phyloP scores from a whole-genome alignment of 129 eudicot species.

The Pseudognaphalium luteoalbum region DNA sequence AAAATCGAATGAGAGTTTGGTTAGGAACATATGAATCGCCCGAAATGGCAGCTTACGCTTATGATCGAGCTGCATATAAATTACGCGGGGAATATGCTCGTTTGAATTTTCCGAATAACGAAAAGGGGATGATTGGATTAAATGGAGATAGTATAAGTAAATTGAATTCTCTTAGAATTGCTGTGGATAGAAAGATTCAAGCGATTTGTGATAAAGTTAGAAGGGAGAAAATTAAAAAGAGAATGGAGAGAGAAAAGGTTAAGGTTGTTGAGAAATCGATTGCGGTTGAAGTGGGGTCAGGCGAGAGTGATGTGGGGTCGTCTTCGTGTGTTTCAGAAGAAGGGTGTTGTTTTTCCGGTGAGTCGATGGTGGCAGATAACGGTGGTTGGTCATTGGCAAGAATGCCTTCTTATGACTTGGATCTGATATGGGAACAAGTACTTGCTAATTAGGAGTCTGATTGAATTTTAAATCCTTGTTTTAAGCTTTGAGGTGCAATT shows the following conservation, averaged over 20 bases:
- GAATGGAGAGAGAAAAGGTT: conserved; percentile 20
- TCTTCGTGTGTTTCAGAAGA: conserved; percentile 55
- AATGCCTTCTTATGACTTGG: conserved; percentile 77
- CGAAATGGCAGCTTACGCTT: conserved; percentile 93
- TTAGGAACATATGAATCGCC: conserved; percentile 90
- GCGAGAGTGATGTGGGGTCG: conserved; percentile 33
- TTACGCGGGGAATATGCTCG: conserved; percentile 89
- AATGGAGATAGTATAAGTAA: conserved; percentile 49
- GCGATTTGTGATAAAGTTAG: conserved; percentile 73
- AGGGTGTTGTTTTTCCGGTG: conserved; percentile 41
- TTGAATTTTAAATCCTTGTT: background rate
- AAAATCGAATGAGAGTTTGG: conserved; percentile 89
- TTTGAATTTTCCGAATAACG: conserved; percentile 72
- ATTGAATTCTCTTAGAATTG: conserved; percentile 47
- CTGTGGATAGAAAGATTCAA: conserved; percentile 78
- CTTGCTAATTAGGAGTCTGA: conserved; percentile 50
- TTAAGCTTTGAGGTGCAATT: conserved; percentile 21
- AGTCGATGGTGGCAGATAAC: conserved; percentile 23
- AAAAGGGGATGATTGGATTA: conserved; percentile 44
- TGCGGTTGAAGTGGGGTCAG: conserved; percentile 13
- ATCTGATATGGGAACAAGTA: conserved; percentile 68
- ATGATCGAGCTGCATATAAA: conserved; percentile 94
- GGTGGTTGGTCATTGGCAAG: conserved; percentile 60
- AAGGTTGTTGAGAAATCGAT: background rate
- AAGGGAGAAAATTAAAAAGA: conserved; percentile 48